Percentiles rank a stretch among this genome's conserved stretches.
These are phyloP conservation scores for Zygoascus meyerae DNA, from an alignment of 1,139 yeast species.

Conservation along the genomic window DNA sequence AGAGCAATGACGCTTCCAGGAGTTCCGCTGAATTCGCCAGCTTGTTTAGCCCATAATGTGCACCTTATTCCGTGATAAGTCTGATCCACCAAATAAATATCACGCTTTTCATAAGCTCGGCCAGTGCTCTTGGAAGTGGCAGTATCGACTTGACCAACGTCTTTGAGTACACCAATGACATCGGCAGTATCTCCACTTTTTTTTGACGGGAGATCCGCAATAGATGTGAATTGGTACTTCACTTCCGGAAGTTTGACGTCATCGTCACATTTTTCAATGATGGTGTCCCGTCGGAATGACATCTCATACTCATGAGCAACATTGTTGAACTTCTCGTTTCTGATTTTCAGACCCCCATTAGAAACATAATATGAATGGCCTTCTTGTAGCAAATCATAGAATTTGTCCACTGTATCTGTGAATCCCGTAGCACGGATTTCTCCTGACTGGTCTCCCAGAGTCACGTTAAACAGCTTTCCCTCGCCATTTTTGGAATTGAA, in stretches of 20 bases:
- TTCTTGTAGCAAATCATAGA: constrained; percentile 69
- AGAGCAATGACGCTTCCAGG: constrained; percentile 86
- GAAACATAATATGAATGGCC: constrained; percentile 85
- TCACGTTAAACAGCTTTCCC: constrained; percentile 84
- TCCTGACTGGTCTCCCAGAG: constrained; percentile 88
- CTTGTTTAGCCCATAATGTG: constrained; percentile 89
- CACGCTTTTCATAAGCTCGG: constrained; percentile 87
- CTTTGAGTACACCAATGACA: constrained; percentile 79
- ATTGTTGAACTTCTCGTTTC: constrained; percentile 82
- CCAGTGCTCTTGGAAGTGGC: constrained; percentile 91
- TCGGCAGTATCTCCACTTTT: constrained; percentile 65
- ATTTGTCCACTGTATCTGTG: constrained; percentile 77
- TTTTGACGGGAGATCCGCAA: constrained; percentile 57
- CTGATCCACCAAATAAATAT: constrained; percentile 78
- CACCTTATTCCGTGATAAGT: constrained; percentile 68
- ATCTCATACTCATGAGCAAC: constrained; percentile 87
- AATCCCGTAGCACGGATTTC: constrained; percentile 96
- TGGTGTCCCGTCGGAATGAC: constrained; percentile 71
- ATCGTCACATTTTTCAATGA: constrained; percentile 66
- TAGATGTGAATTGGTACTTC: constrained; percentile 66
- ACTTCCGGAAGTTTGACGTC: constrained; percentile 61
- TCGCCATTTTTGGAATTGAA: constrained; percentile 86
- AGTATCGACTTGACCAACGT: constrained; percentile 67
- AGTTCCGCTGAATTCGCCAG: constrained; percentile 63
- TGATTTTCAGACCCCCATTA: constrained; percentile 72